Conservation (phyloP, 2,329 filamentous ascomycete species). For the Proliferodiscus dingleyae region DNA sequence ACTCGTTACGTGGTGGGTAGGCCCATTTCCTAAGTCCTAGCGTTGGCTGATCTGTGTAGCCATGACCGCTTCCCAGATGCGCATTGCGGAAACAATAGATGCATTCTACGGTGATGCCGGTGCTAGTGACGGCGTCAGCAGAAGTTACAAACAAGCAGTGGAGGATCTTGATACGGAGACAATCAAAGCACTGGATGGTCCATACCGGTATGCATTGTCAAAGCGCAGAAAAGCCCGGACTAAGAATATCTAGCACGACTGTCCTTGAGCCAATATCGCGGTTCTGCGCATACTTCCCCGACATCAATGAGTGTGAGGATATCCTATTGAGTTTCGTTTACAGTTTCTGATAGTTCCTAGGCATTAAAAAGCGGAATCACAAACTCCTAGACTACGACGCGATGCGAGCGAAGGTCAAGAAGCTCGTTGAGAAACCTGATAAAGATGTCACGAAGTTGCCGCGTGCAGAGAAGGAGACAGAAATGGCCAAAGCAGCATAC, state of each 20-base stretch:
- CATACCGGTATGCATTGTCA: slow-evolving; percentile 62
- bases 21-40: not conserved
- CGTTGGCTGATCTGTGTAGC: slow-evolving; percentile 45
- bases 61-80: slow-evolving; percentile 99
- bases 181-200: slow-evolving; percentile 95
- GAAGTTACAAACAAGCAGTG: slow-evolving; percentile 97
- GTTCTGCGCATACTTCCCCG: slow-evolving; percentile 97
- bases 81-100: slow-evolving; percentile 98
- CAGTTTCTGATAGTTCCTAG: slow-evolving; percentile 37
- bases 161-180: slow-evolving; percentile 97
- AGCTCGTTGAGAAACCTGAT: slow-evolving; percentile 95
- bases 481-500: slow-evolving; percentile 89
- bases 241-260: slow-evolving; percentile 57
- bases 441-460: slow-evolving; percentile 97
- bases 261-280: slow-evolving; percentile 92
- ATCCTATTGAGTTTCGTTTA: not conserved
- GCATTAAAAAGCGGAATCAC: slow-evolving; percentile 97
- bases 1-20: slow-evolving; percentile 75
- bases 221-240: not conserved
- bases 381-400: slow-evolving; percentile 98
- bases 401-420: slow-evolving; percentile 93
- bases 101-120: slow-evolving; percentile 98
- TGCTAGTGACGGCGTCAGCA: slow-evolving; percentile 87
- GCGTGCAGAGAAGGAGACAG: slow-evolving; percentile 90
- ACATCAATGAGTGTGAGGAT: slow-evolving; percentile 86